phyloP scores from a whole-genome alignment of 2,329 filamentous ascomycete genomes.

The Cercospora brassicicola region DNA sequence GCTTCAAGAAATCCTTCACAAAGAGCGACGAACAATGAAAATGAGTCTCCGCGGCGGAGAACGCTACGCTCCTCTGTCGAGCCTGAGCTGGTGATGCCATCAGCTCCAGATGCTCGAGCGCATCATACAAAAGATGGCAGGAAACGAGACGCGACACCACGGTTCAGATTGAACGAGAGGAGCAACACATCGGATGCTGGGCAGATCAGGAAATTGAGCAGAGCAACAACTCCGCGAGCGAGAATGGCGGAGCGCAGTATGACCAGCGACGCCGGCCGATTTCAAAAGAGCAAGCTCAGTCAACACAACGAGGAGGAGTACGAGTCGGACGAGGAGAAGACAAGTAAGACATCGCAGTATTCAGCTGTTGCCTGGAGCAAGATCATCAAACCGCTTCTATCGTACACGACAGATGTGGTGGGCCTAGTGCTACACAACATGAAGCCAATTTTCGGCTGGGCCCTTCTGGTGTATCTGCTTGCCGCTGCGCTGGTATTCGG shows the following conservation, averaged over 20 bases:
- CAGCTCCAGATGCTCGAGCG: conserved; percentile 32
- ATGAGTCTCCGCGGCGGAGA: conserved; percentile 25
- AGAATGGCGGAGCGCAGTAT: conserved; percentile 34
- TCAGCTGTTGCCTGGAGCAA: conserved; percentile 36
- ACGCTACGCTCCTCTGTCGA: conserved; percentile 35
- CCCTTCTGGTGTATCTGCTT: conserved; percentile 62
- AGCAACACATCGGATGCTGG: conserved; percentile 37
- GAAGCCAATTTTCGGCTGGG: conserved; percentile 64
- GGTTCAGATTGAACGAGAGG: conserved; percentile 34
- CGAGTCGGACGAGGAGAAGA: conserved; percentile 26
- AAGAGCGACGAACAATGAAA: conserved; percentile 1
- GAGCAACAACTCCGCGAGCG: conserved; percentile 25
- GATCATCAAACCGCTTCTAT: conserved; percentile 40
- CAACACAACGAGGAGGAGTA: conserved; percentile 32
- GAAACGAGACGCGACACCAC: conserved; percentile 30
- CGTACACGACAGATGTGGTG: conserved; percentile 59
- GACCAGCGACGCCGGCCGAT: conserved; percentile 37
- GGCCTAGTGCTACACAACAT: conserved; percentile 61
- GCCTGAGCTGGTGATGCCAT: conserved; percentile 49
- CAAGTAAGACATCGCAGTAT: neutral
- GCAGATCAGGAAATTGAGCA: conserved; percentile 29
- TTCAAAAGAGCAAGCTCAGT: conserved; percentile 19
- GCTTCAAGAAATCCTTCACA: neutral
- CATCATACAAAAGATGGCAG: conserved; percentile 19
- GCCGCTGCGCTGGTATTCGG: conserved; percentile 60